Evolutionary conservation across 768 basidiomycete species (phyloP), one percentile per base, ranked within the genome.

Genomic region (Chalciporus chontae): DNA sequence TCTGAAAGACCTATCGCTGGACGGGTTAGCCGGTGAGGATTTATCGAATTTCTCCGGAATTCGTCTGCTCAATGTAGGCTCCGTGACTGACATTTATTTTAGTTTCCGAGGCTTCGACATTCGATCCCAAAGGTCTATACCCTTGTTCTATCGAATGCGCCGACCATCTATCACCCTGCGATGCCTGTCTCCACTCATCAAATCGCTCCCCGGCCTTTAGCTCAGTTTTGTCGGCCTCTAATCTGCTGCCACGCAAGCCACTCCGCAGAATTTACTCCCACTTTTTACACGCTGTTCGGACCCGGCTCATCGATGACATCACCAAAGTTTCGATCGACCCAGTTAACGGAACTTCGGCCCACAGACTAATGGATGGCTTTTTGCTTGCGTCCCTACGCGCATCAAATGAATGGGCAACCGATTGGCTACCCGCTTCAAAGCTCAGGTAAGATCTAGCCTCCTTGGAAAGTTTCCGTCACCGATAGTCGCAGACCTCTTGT

Each of bases 201-300:
- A 43, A 57, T 41, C 51, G 47, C 18, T 47, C 51, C 34, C 47
- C 56, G 11, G 48, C 50, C 41, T 57, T 51, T 45, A 56, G 49
- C 47, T 55, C 51, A 23, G 50, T 57, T 52, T 65, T 59, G 55
- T 73, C 64, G 18, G 70, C 54, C 66, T 54, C 58, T 56, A 48
- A 57, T 69, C 60, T 73, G 61, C 67, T 83, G 64, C 79, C 80
- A 43, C 70, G 76, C 43, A 68, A 71, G 53, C 64, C 69, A 43
- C 68, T 83, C 9, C 78, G 71, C 21, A 45, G 54, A 23, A 63
- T 71, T 9, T 69, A 73, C 45, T 47, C 61, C n/a, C 61, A 65
- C 54, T 87, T 90, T 58, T 69, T 86, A 53, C 74, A 78, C 31
- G 86, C 87, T 7, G 67, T 86, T n/a, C 82, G 85, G 32, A 73